Evolutionary conservation across 1,139 yeast genomes (phyloP), one percentile per base, ranked within the genome.

Genomic region (Zygosaccharomyces sapae): DNA sequence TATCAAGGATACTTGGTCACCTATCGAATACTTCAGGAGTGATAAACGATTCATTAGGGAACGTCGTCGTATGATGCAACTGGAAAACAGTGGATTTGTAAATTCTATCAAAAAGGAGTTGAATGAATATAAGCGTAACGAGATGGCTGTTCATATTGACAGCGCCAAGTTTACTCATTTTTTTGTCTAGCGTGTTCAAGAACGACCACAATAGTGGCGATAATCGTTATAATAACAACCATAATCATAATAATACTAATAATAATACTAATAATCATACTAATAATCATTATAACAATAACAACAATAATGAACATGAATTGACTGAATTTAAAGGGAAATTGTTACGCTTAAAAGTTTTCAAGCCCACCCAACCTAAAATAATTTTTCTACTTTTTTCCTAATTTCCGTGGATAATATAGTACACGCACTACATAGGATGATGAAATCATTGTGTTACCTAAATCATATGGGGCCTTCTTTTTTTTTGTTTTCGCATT

Each of bases 91-190:
- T 20, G 49, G 50, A 13, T 58, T 53, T 40, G 48, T 60, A 10
- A 51, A 54, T 2, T 48, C 55, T 8, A 54, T 62, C 5, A 61
- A 63, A 46, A 34, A 44, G 25, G 65, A 62, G 45, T 46, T 64
- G n/a, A 64, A 64, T 45, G 57, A 56, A 36, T 64, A 43, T 43
- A 64, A 64, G 45, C 56, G 52, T 41, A 50, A 47, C 16, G 67
- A 64, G 43, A 64, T 64, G 68, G 46, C 47, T 16, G 62, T 64
- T 22, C 67, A 63, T 48, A 51, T 50, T 4, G 62, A 57, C 7
- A 62, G 67, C 38, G 47, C 51, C 12, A 43, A 51, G 16, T 59
- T 53, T 45, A 62, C 67, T 7, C 67, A 64, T 47, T 56, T 57
- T 44, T 63, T 58, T 38, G 39, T 50, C 12, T 52, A 47, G 9